phyloP scores from a whole-genome alignment of 257 asterid genomes.

The Buddleja alternifolia region DNA sequence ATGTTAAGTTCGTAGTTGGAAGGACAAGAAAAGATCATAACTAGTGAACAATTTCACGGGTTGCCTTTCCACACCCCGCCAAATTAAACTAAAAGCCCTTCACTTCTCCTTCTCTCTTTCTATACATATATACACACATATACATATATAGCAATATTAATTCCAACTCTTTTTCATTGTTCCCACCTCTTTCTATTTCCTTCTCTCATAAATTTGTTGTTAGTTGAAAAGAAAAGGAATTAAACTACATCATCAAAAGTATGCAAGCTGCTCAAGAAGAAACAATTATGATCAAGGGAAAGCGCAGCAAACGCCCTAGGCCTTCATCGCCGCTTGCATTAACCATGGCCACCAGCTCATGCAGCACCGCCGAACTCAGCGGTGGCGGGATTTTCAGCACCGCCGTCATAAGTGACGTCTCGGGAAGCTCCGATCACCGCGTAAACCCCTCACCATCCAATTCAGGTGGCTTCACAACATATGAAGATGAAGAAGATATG shows the following conservation, averaged over 20 bases:
- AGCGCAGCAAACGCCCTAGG: slow-evolving; percentile 72
- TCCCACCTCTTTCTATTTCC: slow-evolving; percentile 24
- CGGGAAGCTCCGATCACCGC: slow-evolving; percentile 32
- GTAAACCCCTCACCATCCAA: slow-evolving; percentile 31
- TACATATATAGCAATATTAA: slow-evolving; percentile 37
- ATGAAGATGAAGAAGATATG: slow-evolving; percentile 76
- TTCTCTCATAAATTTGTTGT: neutral
- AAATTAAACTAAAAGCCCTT: neutral
- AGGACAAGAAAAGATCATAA: slow-evolving; percentile 41
- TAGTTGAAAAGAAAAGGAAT: neutral
- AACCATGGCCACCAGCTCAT: slow-evolving; percentile 57
- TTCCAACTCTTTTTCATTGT: slow-evolving; percentile 7
- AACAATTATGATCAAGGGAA: slow-evolving; percentile 48
- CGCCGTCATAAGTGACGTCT: slow-evolving; percentile 12
- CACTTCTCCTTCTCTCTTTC: neutral
- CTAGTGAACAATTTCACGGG: slow-evolving; percentile 31
- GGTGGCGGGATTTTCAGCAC: slow-evolving; percentile 15
- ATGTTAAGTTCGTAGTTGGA: slow-evolving; percentile 29
- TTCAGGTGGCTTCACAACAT: slow-evolving; percentile 27
- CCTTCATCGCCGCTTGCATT: slow-evolving; percentile 51
- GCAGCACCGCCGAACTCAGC: slow-evolving; percentile 34
- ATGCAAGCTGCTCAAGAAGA: slow-evolving; percentile 56
- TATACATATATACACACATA: too few relatives aligned
- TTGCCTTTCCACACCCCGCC: slow-evolving; percentile 21
- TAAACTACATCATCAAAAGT: neutral